Base-by-base conservation (phyloP, 495 filamentous ascomycete genomes). In the Hypoxylon crocopeplum region DNA sequence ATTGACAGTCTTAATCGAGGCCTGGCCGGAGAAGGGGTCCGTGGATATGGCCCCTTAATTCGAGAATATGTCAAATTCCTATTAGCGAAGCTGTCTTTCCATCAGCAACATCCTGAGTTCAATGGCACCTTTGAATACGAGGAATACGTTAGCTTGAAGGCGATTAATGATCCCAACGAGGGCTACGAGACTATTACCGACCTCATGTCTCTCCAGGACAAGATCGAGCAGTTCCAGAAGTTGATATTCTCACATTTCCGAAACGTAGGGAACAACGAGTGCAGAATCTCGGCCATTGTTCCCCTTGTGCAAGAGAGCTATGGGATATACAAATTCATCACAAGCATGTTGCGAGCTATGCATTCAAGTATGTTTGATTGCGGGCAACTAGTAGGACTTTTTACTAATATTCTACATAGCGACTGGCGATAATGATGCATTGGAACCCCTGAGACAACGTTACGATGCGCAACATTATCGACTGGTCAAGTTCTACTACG, bases 111-210 rank as follows among this genome's bases (percentile, higher is more conserved):
- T 74, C 93, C 92, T 10, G 94, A 97, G 74, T 98, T 98, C 81
- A 98, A 98, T 72, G 94, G 94, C 83, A 86, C 94, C 20, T 98
- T 98, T 68, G 94, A 98, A 69, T 98, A 98, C 62, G 94, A 97
- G 79, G 94, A 98, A 69, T 98, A 98, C 72, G 93, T 98, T 72
- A 97, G 91, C 67, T 80, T 98, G 72, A 97, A 97, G 77, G 88
- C 90, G 3, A 98, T 96, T 77, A 96, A 97, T 74, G 94, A 98
- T 78, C 94, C 95, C 8, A 97, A 98, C 69, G 94, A 98, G 76
- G 94, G 94, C 79, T 98, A 97, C 68, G 94, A 98, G 74, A 97
- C 94, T 2, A 97, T 98, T 52, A 89, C 86, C 67, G 95, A 98
- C 71, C 82, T 98, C 27, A 97, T 98, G 95, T 87, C 84, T 11